phyloP scores from a whole-genome alignment of 805 yeast species.

The Kurtzmaniella fragi region DNA sequence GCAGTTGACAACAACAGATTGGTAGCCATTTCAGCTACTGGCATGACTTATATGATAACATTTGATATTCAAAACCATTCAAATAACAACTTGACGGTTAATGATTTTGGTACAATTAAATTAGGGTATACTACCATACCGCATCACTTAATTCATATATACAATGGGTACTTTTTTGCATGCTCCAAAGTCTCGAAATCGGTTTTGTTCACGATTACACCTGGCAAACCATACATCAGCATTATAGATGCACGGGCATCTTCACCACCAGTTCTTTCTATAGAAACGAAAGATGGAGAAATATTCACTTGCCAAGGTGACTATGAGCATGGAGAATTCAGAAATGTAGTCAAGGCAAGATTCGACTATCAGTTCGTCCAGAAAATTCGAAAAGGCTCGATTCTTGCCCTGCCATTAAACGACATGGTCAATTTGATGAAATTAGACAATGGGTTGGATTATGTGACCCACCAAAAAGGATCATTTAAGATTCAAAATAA shows the following conservation, averaged over 20 bases:
- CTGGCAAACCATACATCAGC: conserved; percentile 20
- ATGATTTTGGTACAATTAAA: conserved; percentile 14
- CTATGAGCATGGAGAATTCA: conserved; percentile 27
- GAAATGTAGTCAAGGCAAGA: conserved; percentile 4
- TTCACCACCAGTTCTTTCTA: conserved; percentile 29
- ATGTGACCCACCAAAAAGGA: too few relatives aligned
- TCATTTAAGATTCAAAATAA: too few relatives aligned
- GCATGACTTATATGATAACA: conserved; percentile 22
- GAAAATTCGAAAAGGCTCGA: too few relatives aligned
- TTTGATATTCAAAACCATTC: conserved; percentile 6
- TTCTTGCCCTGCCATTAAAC: too few relatives aligned
- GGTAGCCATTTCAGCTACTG: conserved; percentile 23
- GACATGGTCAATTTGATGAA: too few relatives aligned
- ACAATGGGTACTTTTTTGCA: conserved; percentile 22
- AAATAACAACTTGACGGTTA: conserved; percentile 4
- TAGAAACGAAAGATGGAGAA: conserved; percentile 8
- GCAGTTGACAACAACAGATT: conserved; percentile 23
- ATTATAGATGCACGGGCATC: conserved; percentile 15
- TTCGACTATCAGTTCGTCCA: background rate
- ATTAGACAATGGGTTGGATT: too few relatives aligned
- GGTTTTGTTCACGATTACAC: conserved; percentile 20
- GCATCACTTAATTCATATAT: conserved; percentile 19
- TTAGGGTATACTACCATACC: conserved; percentile 30
- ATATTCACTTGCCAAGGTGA: conserved; percentile 30
- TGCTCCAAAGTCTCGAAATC: conserved; percentile 28